These are phyloP conservation scores for Phaffia australis DNA, from an alignment of 768 basidiomycete species.

Conservation along the genomic window DNA sequence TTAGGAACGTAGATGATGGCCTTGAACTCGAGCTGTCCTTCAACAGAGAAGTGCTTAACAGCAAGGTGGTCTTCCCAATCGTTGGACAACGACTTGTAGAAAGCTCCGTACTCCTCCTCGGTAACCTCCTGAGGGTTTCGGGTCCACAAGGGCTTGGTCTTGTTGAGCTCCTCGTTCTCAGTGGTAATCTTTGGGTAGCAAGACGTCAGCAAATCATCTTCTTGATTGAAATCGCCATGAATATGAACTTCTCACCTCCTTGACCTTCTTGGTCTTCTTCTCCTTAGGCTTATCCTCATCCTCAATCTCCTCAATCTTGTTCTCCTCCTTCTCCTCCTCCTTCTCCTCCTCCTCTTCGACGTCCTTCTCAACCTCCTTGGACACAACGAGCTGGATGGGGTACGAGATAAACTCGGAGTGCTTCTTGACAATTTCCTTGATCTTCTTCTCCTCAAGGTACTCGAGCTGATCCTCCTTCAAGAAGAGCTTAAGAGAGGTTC, in stretches of 20 bases:
- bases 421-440: constrained; percentile 99
- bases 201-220: neutral
- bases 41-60: constrained; percentile 99
- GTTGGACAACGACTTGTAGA: constrained; percentile 99
- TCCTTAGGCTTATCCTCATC: constrained; percentile 66
- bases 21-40: constrained; percentile 99
- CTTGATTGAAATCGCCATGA: neutral
- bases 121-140: constrained; percentile 89
- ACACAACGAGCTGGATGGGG: constrained; percentile 95
- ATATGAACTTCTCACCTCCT: constrained; percentile 45
- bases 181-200: constrained; percentile 44
- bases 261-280: constrained; percentile 90
- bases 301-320: constrained; percentile 55
- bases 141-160: constrained; percentile 99
- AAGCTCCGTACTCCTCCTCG: constrained; percentile 79
- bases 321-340: constrained; percentile 54
- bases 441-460: constrained; percentile 97
- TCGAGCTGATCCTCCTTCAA: constrained; percentile 98
- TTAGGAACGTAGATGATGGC: constrained; percentile 96
- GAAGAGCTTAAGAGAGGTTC: constrained; percentile 80
- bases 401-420: constrained; percentile 99
- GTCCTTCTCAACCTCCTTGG: constrained; percentile 92
- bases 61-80: constrained; percentile 99
- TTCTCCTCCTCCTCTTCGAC: constrained; percentile 58
- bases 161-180: constrained; percentile 97